Conservation (phyloP, 352 stramenopile genomes). For the Phytophthora palmivora region DNA sequence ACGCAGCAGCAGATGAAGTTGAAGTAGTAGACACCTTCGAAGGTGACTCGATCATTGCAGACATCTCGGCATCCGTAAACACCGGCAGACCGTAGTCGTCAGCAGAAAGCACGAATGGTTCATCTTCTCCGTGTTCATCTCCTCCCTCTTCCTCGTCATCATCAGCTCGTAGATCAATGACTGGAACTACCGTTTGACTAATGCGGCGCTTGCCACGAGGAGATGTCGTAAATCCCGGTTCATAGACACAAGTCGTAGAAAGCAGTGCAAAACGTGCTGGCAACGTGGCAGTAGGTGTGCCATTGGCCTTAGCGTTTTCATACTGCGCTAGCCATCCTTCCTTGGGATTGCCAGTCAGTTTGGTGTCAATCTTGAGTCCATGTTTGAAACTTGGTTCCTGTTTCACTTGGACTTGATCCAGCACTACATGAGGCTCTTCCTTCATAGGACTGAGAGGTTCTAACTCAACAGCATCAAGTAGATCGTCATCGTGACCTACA, state of each 20-base stretch:
- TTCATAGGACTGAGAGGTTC: constrained; percentile 40
- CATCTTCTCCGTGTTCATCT: constrained; percentile 21
- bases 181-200: constrained; percentile 26
- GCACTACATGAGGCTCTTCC: constrained; percentile 23
- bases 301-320: constrained; percentile 26
- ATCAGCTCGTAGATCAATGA: constrained; percentile 20
- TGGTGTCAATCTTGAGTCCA: constrained; percentile 34
- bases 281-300: constrained; percentile 35
- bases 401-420: constrained; percentile 24
- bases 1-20: constrained; percentile 26
- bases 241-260: constrained; percentile 42
- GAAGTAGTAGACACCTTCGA: constrained; percentile 42
- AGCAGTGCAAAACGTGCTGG: constrained; percentile 40
- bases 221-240: constrained; percentile 43
- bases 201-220: constrained; percentile 46
- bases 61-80: constrained; percentile 54
- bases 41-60: constrained; percentile 43
- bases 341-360: constrained; percentile 22
- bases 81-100: constrained; percentile 44
- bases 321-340: constrained; percentile 26
- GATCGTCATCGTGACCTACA: constrained; percentile 37
- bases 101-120: constrained; percentile 39
- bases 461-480: constrained; percentile 34
- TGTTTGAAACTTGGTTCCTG: constrained; percentile 14
- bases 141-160: constrained; percentile 13